A percentile compares a stretch with the other conserved stretches of the same genome.
Conservation (phyloP, 2,329 filamentous ascomycete genomes). For the Fusarium sp. region DNA sequence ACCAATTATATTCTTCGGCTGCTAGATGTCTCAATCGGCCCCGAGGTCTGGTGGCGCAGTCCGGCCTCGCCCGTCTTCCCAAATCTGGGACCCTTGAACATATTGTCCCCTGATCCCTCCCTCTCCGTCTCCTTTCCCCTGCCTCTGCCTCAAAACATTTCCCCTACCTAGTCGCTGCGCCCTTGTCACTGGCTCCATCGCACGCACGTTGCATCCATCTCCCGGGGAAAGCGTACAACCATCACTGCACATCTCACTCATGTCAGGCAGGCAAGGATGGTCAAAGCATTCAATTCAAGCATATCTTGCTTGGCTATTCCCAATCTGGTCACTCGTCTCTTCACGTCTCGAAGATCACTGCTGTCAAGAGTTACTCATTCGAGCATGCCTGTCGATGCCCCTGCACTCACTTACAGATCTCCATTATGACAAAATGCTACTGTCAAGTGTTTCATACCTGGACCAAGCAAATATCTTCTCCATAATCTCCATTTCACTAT, state of each 20-base stretch:
- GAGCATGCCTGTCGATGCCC: conserved; percentile 36
- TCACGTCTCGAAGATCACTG: conserved; percentile 41
- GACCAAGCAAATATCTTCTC: conserved; percentile 20
- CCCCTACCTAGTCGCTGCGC: conserved; percentile 26
- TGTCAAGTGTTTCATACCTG: conserved; percentile 42
- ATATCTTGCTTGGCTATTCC: conserved; percentile 32
- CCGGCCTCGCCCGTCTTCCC: conserved; percentile 42
- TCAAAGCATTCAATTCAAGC: conserved; percentile 1
- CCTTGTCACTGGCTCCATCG: conserved; percentile 27
- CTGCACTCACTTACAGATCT: conserved; percentile 31
- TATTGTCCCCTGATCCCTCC: conserved; percentile 13
- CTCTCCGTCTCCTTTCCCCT: conserved; percentile 9
- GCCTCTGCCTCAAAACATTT: conserved; percentile 22
- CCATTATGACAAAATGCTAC: conserved; percentile 13
- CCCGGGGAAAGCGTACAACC: conserved; percentile 36
- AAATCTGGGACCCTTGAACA: neutral
- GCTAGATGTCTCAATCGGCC: conserved; percentile 39
- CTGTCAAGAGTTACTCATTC: conserved; percentile 40
- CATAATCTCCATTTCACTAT: conserved; percentile 34
- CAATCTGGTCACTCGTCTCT: conserved; percentile 42
- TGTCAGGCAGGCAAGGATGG: neutral
- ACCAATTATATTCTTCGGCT: conserved; percentile 43
- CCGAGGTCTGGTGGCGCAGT: conserved; percentile 43
- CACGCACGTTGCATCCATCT: conserved; percentile 25
- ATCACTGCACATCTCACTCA: conserved; percentile 3